phyloP scores from a whole-genome alignment of 805 yeast species.

The Blastobotrys attinorum region DNA sequence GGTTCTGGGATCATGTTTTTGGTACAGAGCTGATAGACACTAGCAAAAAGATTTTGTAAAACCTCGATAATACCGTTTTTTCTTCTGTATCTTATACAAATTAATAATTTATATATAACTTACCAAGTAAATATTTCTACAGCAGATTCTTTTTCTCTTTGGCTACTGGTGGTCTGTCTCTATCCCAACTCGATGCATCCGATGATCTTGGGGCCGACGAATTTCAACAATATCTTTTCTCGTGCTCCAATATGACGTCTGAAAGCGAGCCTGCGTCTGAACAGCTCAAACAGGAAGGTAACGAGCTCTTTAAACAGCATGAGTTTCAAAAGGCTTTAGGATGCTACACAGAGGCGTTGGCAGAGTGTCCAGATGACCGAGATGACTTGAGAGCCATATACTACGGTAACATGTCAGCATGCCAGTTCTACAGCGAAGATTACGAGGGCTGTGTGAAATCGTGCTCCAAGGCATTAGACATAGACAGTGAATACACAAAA shows the following conservation, averaged over 20 bases:
- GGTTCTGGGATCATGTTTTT: conserved; percentile 90
- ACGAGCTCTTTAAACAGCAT: conserved; percentile 1
- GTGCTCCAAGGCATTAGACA: conserved; percentile 51
- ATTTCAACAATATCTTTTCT: background rate
- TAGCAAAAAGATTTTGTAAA: conserved; percentile 2
- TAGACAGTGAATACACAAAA: conserved; percentile 56
- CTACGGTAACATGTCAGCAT: conserved; percentile 23
- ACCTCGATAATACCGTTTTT: background rate
- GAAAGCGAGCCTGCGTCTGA: conserved; percentile 4
- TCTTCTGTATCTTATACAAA: background rate
- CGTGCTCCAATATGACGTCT: background rate
- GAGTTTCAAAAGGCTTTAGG: conserved; percentile 4
- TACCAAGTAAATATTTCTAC: background rate
- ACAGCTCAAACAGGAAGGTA: conserved; percentile 4
- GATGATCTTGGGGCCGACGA: too few relatives aligned
- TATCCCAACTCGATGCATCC: too few relatives aligned
- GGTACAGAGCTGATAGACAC: conserved; percentile 59
- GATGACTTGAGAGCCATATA: conserved; percentile 11
- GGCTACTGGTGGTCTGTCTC: too few relatives aligned
- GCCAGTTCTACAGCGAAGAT: conserved; percentile 18
- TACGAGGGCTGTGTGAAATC: conserved; percentile 46
- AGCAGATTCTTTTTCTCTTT: background rate
- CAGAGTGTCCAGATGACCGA: conserved; percentile 13
- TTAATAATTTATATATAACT: background rate
- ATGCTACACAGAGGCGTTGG: conserved; percentile 13